phyloP scores from a whole-genome alignment of 2,329 filamentous ascomycete genomes.

The Fusarium humuli region DNA sequence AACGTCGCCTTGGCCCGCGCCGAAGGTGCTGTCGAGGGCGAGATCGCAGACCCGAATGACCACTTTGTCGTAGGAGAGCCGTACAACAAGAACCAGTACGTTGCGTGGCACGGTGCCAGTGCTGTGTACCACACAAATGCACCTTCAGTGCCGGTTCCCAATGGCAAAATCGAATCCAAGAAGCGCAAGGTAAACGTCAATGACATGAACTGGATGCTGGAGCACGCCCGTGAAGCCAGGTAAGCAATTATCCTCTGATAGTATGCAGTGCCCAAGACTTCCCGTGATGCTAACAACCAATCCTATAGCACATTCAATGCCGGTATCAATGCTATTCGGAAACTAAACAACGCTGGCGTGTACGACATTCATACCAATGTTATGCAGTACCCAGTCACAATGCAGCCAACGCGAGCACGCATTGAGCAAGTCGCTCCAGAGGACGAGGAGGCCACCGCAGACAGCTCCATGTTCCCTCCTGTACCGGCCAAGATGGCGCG shows the following conservation, averaged over 20 bases:
- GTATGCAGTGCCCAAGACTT: background rate
- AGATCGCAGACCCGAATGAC: slow-evolving; percentile 91
- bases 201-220: slow-evolving; percentile 94
- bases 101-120: slow-evolving; percentile 97
- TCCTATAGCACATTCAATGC: slow-evolving; percentile 83
- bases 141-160: slow-evolving; percentile 79
- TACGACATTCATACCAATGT: slow-evolving; percentile 96
- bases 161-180: slow-evolving; percentile 83
- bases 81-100: slow-evolving; percentile 99
- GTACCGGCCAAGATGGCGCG: slow-evolving; percentile 63
- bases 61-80: slow-evolving; percentile 78
- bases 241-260: slow-evolving; percentile 54
- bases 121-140: slow-evolving; percentile 90
- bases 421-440: slow-evolving; percentile 76
- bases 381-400: slow-evolving; percentile 87
- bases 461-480: slow-evolving; percentile 58
- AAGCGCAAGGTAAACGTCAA: slow-evolving; percentile 89
- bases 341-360: slow-evolving; percentile 76
- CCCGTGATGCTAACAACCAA: slow-evolving; percentile 17
- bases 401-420: slow-evolving; percentile 88
- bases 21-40: slow-evolving; percentile 85
- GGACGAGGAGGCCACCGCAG: slow-evolving; percentile 48
- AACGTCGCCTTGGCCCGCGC: slow-evolving; percentile 79
- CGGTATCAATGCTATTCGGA: slow-evolving; percentile 74
- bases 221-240: slow-evolving; percentile 93